Evolutionary conservation across 306 rosid genomes (phyloP), one percentile per base, ranked within the genome.

Genomic region (Prosopis cineraria): DNA sequence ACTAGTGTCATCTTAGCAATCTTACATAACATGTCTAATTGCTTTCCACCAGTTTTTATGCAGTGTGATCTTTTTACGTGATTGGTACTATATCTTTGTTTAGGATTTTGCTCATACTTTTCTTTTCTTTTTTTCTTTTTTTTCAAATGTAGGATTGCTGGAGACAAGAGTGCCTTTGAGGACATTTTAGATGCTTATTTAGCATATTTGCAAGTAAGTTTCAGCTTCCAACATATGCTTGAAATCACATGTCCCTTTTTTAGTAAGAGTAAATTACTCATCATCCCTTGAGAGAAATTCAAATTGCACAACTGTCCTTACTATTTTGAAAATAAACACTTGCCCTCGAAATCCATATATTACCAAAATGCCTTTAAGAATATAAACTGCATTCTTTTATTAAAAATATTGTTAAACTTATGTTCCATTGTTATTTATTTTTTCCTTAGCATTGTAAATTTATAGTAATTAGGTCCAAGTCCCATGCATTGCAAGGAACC

Each of bases 181-280:
- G 98, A 95, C 85, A 80, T 92, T 25, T 81, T 95, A 68, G 98
- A 95, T 88, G 88, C 97, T 16, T 95, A 95, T 84, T 81, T 95
- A 72, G 97, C 98, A 60, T 88, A 84, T 87, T 86, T 95, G 85
- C 98, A 95, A 88, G 98, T 94, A 88, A 89, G 97, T 87, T 87
- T 83, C 36, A 30, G 24, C 72, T 87, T 87, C 81, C 36, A 30
- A 30, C 72, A 27, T 9, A 69, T 64, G 73, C 59, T n/a, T 27
- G 14, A 17, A 45, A 78, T 74, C n/a, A 48, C 59, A 3, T 79
- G 12, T 31, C 13, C 24, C 39, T 33, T 33, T 19, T 12, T 16
- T 31, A 48, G 19, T 48, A 25, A 25, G 31, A 55, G 6, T 22
- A 9, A 53, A 53, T 22, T 55, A 55, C 31, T 55, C 62, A 24